phyloP scores from a whole-genome alignment of 225 moss, liverwort and hornwort species.

The Marchantia paleacea region DNA sequence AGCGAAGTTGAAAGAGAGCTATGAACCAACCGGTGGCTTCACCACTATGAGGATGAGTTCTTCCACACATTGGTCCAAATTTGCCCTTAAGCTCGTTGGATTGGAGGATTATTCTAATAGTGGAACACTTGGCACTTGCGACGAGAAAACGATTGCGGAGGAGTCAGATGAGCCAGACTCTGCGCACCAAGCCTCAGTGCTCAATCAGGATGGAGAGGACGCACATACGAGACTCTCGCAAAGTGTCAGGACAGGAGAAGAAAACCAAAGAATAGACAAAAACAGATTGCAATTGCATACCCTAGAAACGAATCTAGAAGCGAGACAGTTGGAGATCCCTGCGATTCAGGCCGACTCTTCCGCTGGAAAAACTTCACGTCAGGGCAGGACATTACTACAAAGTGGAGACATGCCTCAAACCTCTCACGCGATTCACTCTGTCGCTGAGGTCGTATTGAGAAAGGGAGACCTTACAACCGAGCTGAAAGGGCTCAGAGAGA shows the following conservation, averaged over 20 bases:
- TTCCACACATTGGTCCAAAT: slow-evolving; percentile 6
- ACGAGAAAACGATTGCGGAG: not conserved
- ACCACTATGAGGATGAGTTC: not conserved
- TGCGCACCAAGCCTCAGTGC: not conserved
- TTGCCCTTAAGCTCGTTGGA: slow-evolving; percentile 4
- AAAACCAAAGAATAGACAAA: not conserved
- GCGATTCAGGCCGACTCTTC: not conserved
- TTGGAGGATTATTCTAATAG: slow-evolving; percentile 1
- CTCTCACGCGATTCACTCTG: not conserved
- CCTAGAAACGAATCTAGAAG: not conserved
- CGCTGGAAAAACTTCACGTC: not conserved
- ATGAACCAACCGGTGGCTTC: not conserved
- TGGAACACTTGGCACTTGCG: not conserved
- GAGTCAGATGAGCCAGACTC: not conserved
- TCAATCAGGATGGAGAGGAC: not conserved
- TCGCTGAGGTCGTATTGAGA: not conserved
- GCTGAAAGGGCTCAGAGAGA: not conserved
- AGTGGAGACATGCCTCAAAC: not conserved
- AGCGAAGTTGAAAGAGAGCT: slow-evolving; percentile 8
- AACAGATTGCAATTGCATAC: not conserved
- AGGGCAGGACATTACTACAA: not conserved
- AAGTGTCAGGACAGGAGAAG: not conserved
- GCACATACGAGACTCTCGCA: not conserved
- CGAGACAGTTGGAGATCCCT: not conserved
- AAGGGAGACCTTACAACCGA: not conserved